phyloP scores from a whole-genome alignment of 495 filamentous ascomycete genomes.

The Durotheca rogersii region DNA sequence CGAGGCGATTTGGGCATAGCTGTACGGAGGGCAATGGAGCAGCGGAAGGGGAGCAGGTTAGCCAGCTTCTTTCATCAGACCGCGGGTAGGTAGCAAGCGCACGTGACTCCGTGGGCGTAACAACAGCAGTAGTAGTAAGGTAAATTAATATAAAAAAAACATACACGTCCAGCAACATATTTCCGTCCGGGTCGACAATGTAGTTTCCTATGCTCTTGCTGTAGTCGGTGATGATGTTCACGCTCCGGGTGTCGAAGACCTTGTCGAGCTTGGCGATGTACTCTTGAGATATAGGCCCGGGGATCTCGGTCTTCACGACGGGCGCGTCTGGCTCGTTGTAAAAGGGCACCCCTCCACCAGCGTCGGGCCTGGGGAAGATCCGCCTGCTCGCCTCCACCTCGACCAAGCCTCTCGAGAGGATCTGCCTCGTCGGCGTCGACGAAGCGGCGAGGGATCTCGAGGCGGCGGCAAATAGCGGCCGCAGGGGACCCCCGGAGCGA shows the following conservation, averaged over 20 bases:
- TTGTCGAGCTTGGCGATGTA: constrained; percentile 62
- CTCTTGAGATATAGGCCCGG: constrained; percentile 76
- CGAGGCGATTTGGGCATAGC: constrained; percentile 93
- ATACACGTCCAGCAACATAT: constrained; percentile 76
- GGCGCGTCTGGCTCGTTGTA: constrained; percentile 75
- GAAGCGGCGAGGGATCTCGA: too few relatives aligned
- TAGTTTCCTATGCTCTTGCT: constrained; percentile 69
- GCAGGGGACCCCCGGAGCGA: constrained; percentile 26
- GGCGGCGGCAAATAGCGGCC: constrained; percentile 22
- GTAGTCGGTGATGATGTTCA: constrained; percentile 93
- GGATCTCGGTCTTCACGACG: constrained; percentile 72
- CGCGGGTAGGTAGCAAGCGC: too few relatives aligned
- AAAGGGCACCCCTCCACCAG: too few relatives aligned
- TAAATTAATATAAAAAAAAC: too few relatives aligned
- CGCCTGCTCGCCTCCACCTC: too few relatives aligned
- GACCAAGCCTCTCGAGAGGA: too few relatives aligned
- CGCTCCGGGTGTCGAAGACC: constrained; percentile 89
- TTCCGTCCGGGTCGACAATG: constrained; percentile 88
- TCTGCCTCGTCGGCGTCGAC: too few relatives aligned
- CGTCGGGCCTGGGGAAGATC: too few relatives aligned
- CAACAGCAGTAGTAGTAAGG: too few relatives aligned
- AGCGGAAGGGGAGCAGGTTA: constrained; percentile 16
- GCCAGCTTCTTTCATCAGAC: constrained; percentile 21
- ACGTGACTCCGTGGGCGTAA: too few relatives aligned
- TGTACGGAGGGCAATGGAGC: too few relatives aligned